These are phyloP conservation scores for Geosmithia flava DNA, from an alignment of 2,329 filamentous ascomycete genomes.

Conservation along the genomic window DNA sequence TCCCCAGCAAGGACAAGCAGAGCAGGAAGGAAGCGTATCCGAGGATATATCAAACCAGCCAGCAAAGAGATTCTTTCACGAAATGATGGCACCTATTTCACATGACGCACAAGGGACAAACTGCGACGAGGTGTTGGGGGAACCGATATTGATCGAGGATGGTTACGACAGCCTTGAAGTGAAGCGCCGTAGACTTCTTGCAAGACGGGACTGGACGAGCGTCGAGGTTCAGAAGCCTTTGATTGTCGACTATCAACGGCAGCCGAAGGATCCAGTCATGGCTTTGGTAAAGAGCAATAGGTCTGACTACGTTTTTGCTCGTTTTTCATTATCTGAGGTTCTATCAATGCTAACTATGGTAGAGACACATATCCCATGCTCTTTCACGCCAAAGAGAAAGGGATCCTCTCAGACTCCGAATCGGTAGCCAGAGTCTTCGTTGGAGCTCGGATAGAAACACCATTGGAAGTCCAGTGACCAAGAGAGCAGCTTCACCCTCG, in stretches of 20 bases:
- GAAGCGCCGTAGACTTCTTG: conserved; percentile 13
- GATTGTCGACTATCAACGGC: conserved; percentile 6
- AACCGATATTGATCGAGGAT: background rate
- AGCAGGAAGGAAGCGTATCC: background rate
- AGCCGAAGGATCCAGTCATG: background rate
- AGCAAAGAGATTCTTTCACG: background rate
- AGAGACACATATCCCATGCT: background rate
- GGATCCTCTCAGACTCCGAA: conserved; percentile 11
- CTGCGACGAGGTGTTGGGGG: background rate
- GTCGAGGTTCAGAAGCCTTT: conserved; percentile 17
- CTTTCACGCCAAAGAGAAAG: background rate
- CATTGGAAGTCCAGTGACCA: conserved; percentile 7
- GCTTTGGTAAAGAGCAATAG: background rate
- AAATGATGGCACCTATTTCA: background rate
- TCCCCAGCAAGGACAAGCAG: conserved; percentile 1
- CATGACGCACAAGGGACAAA: background rate
- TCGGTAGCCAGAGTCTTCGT: conserved; percentile 13
- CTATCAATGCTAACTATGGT: background rate
- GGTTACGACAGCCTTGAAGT: conserved; percentile 5
- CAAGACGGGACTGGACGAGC: conserved; percentile 17
- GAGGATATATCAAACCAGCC: background rate
- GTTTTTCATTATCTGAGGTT: background rate
- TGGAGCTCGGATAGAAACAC: conserved; percentile 15
- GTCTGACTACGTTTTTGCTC: background rate
- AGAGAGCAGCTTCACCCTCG: background rate